Base-by-base conservation (phyloP, 2,329 filamentous ascomycete species). In the Penicillium sp. region DNA sequence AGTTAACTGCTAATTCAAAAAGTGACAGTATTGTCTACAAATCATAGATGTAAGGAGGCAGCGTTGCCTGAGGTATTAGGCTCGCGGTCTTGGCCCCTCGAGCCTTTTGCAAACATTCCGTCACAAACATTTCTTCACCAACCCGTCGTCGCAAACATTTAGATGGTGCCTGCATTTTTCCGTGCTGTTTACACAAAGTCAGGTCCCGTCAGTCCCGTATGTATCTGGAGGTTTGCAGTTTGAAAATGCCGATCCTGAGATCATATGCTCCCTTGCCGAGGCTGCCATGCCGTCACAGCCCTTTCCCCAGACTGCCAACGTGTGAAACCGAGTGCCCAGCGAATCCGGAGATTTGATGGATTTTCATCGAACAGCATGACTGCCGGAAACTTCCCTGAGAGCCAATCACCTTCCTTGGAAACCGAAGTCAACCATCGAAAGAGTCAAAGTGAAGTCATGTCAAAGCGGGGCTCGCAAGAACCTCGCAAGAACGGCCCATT, bases 261-360 rank as follows among this genome's bases (percentile, higher is more conserved):
- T 48, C 50, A 52, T 48, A 48, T 48, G 50, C 21, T 34, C 14
- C 18, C 36, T 32, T 48, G 5, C 50, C 50, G 50, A 53, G 50
- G 38, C 34, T 48, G 13, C 21, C 44, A 36, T 42, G 7, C 3
- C 21, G 27, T 38, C 3, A 29, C 18, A 22, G 27, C 44, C 47
- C 24, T 4, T 27, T 40, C 50, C 44, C 50, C 18, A 29, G 43
- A 48, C 11, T 27, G 34, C 44, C 24, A 21, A 21, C 16, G 38
- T 39, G n/a, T 52, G 44, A 43, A 48, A 47, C 49, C 43, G 50
- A 42, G 14, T 24, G 4, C 7, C 32, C 10, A 48, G 29, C 16
- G 31, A 9, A 18, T 11, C 18, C 18, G 18, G 38, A 40, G 38
- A 16, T 9, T 16, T 16, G 38, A n/a, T n/a, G 7, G 8, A 18